A percentile compares a stretch with the other conserved stretches of the same genome.
These are phyloP conservation scores for Marasmius fiardii DNA, from an alignment of 1,284 basidiomycete species.

Conservation along the genomic window DNA sequence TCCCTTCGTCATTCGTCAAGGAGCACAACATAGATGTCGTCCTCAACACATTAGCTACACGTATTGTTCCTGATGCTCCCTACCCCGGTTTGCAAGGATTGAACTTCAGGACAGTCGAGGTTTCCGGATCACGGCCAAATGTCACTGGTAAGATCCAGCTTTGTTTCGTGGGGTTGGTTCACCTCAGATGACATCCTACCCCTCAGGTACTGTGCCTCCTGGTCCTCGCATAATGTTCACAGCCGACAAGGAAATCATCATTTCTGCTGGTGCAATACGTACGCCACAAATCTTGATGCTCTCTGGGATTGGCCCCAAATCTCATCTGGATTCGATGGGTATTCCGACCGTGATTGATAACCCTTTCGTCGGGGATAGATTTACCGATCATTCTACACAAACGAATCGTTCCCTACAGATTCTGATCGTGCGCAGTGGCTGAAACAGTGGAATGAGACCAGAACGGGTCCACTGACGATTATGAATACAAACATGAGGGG, in stretches of 20 bases:
- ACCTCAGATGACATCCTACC: background rate
- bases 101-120: background rate
- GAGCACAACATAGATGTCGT: conserved; percentile 3
- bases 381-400: background rate
- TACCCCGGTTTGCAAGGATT: background rate
- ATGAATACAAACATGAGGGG: background rate
- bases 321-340: background rate
- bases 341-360: background rate
- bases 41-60: background rate
- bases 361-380: background rate
- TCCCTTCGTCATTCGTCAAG: background rate
- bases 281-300: background rate
- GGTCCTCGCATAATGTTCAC: background rate
- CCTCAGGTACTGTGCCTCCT: too few species aligned
- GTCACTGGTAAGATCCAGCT: background rate
- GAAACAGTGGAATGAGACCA: background rate
- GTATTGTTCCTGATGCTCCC: background rate
- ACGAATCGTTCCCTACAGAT: background rate
- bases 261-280: conserved; percentile 6
- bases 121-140: background rate
- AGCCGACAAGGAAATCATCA: conserved; percentile 10
- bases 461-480: background rate
- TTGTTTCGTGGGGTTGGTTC: background rate
- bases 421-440: background rate
- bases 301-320: background rate